Evolutionary conservation across 345 rosid species (phyloP).

Genomic region (Syzygium oleosum): DNA sequence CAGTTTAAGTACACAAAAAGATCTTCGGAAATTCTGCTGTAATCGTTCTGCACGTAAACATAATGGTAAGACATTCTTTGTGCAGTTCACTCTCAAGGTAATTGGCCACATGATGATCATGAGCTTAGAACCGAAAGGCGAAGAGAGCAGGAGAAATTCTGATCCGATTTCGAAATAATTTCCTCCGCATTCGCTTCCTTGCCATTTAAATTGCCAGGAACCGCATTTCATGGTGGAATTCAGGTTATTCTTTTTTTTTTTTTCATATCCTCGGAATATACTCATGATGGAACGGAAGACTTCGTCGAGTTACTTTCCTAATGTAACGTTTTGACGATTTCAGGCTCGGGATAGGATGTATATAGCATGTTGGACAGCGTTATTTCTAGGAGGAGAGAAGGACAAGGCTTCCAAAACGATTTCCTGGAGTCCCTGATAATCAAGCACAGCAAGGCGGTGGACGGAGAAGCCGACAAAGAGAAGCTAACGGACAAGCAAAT

Average conservation of each 20-base stretch:
- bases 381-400: conserved; percentile 35
- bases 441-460: conserved; percentile 29
- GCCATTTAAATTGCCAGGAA: conserved; percentile 57
- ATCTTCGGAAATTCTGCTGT: neutral
- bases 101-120: conserved; percentile 71
- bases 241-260: conserved; percentile 16
- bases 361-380: conserved; percentile 32
- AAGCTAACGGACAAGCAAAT: conserved; percentile 42
- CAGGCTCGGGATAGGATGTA: conserved; percentile 62
- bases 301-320: neutral
- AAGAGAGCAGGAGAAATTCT: conserved; percentile 54
- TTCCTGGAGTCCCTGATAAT: conserved; percentile 50
- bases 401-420: conserved; percentile 38
- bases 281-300: neutral
- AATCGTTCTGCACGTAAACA: neutral
- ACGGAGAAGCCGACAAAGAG: conserved; percentile 20
- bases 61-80: neutral
- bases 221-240: conserved; percentile 44
- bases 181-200: conserved; percentile 58
- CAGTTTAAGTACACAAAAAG: conserved; percentile 26
- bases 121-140: conserved; percentile 55
- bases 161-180: conserved; percentile 50
- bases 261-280: neutral
- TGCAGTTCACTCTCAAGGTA: conserved; percentile 62
- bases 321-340: neutral